Base-by-base conservation (phyloP, 2,329 filamentous ascomycete genomes). In the Cladobotryum mycophilum region DNA sequence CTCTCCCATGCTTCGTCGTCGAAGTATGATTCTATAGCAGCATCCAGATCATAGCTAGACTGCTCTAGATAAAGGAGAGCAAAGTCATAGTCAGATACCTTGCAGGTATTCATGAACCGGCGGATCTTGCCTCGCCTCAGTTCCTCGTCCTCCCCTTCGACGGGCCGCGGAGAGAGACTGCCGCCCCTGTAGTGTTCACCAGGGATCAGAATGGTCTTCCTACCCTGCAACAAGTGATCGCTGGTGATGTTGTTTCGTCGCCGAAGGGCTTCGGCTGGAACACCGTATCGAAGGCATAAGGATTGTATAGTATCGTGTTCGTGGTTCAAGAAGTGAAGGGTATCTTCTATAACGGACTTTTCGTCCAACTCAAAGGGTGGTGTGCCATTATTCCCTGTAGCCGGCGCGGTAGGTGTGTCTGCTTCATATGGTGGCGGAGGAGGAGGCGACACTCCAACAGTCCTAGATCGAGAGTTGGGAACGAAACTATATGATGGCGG, bases 1-100 rank as follows among this genome's bases (percentile, higher is more conserved):
- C 74, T 78, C 68, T 89, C 88, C 88, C 88, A 92, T 48, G 73
- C 74, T 64, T 90, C 87, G 55, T 93, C 88, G 3, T 81, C 85
- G 56, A 79, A 74, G 64, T 81, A 90, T 3, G 78, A 74, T 36
- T 78, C 74, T 6, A 86, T 76, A 0, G 88, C 87, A 25, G 68
- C 65, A 3, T 82, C 79, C 14, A 91, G 70, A 58, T 89, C 76
- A 64, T 86, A 89, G 7, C 76, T 74, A 18, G 76, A 72, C 64
- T 88, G 84, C 60, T 89, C 79, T 41, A 93, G 75, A 65, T 93
- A 93, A 17, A 91, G 64, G 25, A 87, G 65, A 1, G 88, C 88
- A 46, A 89, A 74, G 62, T 89, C 85, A 69, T 84, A 91, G 73
- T 91, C 85, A 20, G 80, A 72, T 25, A 88, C 85, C 64, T 92